Evolutionary conservation across 805 yeast species (phyloP), one percentile per base, ranked within the genome.

Genomic region (Candida corydali): DNA sequence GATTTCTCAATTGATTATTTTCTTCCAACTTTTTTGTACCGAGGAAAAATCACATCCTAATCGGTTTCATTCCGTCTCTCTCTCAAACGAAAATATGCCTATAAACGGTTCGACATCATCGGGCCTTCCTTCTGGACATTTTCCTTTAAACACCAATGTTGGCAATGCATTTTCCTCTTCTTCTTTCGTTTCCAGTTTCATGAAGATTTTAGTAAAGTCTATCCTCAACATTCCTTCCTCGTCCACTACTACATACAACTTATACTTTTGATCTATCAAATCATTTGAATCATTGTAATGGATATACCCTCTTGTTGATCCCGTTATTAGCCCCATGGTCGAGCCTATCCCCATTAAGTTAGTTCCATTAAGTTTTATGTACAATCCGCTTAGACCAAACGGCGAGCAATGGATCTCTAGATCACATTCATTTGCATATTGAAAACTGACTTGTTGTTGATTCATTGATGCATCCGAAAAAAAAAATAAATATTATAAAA

Each of bases 341-440:
- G 75, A 67, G 3, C 80, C 80, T 5, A 74, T 70, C 0, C 80
- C 80, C 54, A 73, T 69, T 6, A 73, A 57, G 33, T 71, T 70
- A 0, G 75, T 68, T 7, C 70, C 77, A 5, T 56, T 59, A 11
- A 74, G 59, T 40, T 71, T 71, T 26, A 74, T 59, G 49, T 73
- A 74, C 8, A 73, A 49, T 10, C 79, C 79, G 24, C 73, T 63
- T 15, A 74, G 60, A 10, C 80, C 80, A 48, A 74, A 74, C 2
- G 80, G 79, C 2, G 78, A 73, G 47, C 78, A 73, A 51, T 74
- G 78, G 17, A 73, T 66, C 43, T 74, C 80, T 17, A 74, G 49
- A 24, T 71, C 76, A 44, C 78, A 73, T 41, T 66, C 71, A 41
- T 69, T 70, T 36, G 77, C 71, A 44, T 61, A 70, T 34, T 64